Conservation (phyloP, 805 yeast genomes). For the Wickerhamiella lipophila region DNA sequence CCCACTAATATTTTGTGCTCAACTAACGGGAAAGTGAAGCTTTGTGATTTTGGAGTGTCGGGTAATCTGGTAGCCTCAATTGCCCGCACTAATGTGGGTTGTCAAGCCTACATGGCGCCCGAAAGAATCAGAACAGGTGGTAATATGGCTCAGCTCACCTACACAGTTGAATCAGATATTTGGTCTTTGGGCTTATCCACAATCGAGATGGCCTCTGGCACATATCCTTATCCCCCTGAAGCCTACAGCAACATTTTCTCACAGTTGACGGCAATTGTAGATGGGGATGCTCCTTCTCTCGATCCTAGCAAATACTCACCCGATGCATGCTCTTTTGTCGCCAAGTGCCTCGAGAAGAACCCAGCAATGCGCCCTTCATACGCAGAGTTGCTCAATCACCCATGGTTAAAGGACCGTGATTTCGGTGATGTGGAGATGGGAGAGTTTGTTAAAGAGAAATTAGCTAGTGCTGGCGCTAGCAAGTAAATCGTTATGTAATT, state of each 20-base stretch:
- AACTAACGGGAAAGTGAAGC: slow-evolving; percentile 71
- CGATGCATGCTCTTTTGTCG: slow-evolving; percentile 76
- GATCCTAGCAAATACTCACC: slow-evolving; percentile 49
- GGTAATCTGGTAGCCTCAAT: slow-evolving; percentile 90
- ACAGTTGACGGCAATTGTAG: slow-evolving; percentile 92
- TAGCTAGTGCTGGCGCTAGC: slow-evolving; percentile 6
- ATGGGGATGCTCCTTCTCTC: slow-evolving; percentile 78
- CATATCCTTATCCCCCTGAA: slow-evolving; percentile 94
- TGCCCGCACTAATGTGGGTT: slow-evolving; percentile 92
- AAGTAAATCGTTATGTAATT: neutral
- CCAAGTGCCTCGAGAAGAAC: slow-evolving; percentile 53
- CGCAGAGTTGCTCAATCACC: slow-evolving; percentile 58
- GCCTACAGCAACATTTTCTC: slow-evolving; percentile 81
- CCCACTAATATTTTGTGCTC: slow-evolving; percentile 87
- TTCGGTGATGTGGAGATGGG: slow-evolving; percentile 28
- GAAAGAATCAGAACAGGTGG: slow-evolving; percentile 53
- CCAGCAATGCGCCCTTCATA: slow-evolving; percentile 77
- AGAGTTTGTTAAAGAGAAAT: slow-evolving; percentile 26
- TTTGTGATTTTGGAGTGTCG: slow-evolving; percentile 93
- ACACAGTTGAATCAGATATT: slow-evolving; percentile 86
- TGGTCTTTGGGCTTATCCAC: slow-evolving; percentile 89
- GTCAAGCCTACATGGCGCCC: slow-evolving; percentile 98
- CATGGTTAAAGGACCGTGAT: slow-evolving; percentile 55
- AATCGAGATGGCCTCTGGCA: slow-evolving; percentile 78
- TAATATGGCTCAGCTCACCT: slow-evolving; percentile 41